Evolutionary conservation across 805 yeast genomes (phyloP).

Genomic region (Starmerella powellii): DNA sequence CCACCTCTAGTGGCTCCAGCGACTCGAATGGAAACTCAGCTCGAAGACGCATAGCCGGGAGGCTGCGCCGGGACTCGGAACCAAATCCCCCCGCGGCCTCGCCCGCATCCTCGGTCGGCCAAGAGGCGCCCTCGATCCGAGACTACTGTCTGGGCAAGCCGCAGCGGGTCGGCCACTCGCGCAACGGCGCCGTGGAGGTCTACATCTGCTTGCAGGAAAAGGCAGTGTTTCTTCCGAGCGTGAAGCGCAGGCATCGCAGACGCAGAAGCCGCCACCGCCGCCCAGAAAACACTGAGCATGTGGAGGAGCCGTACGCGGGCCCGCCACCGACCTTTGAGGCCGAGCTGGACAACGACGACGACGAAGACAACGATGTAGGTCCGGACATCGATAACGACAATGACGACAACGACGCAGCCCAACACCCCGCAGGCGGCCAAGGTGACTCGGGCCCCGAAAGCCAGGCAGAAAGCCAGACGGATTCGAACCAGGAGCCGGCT

Average conservation of each 20-base stretch:
- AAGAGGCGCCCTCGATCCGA: conserved; percentile 4
- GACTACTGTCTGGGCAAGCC: conserved; percentile 28
- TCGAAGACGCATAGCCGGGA: not conserved
- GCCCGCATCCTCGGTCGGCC: not conserved
- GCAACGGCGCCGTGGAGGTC: conserved; percentile 27
- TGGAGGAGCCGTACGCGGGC: not conserved
- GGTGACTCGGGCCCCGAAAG: too few species aligned
- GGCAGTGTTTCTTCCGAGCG: conserved; percentile 25
- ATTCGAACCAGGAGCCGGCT: too few species aligned
- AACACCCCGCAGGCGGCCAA: too few species aligned
- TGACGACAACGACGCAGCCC: too few species aligned
- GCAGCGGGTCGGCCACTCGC: conserved; percentile 25
- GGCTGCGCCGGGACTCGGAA: conserved; percentile 1
- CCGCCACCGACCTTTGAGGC: not conserved
- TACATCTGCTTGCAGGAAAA: conserved; percentile 28
- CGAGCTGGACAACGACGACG: not conserved
- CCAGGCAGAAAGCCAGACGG: too few species aligned
- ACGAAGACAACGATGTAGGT: not conserved
- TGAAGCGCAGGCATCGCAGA: conserved; percentile 5
- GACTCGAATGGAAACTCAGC: not conserved
- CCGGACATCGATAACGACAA: too few species aligned
- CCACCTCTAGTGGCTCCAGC: not conserved
- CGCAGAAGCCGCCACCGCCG: not conserved
- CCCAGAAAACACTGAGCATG: too few species aligned
- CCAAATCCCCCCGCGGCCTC: not conserved